phyloP scores from a whole-genome alignment of 106 monocot genomes.

The Hemerocallis citrina region DNA sequence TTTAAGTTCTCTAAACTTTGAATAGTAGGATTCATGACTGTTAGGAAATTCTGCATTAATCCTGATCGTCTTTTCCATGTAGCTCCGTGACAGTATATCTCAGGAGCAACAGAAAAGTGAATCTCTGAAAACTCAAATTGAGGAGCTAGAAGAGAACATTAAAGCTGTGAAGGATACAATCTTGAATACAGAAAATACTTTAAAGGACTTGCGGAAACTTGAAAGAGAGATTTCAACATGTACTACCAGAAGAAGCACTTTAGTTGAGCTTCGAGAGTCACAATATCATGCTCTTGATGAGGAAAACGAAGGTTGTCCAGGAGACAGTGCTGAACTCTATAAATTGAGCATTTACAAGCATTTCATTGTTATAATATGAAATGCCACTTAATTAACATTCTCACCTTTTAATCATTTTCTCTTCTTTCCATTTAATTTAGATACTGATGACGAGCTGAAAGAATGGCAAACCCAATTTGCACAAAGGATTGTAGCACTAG shows the following conservation, averaged over 20 bases:
- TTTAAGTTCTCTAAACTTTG: not conserved
- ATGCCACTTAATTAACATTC: too few species aligned
- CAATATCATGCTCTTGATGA: conserved; percentile 91
- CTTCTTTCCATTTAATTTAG: conserved; percentile 29
- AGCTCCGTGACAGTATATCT: conserved; percentile 79
- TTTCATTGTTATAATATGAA: not conserved
- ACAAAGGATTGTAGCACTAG: conserved; percentile 67
- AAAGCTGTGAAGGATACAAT: conserved; percentile 61
- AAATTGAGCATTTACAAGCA: not conserved
- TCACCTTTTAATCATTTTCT: not conserved
- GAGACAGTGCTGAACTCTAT: not conserved
- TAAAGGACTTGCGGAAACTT: conserved; percentile 77
- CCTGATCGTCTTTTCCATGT: conserved; percentile 3
- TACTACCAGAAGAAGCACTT: conserved; percentile 70
- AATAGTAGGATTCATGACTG: not conserved
- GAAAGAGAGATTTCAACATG: conserved; percentile 68
- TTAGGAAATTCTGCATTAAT: not conserved
- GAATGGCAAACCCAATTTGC: conserved; percentile 98
- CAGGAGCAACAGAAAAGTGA: conserved; percentile 90
- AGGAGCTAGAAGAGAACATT: conserved; percentile 61
- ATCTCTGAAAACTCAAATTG: conserved; percentile 68
- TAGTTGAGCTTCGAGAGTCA: conserved; percentile 77
- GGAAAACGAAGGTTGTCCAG: conserved; percentile 85
- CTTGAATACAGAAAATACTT: conserved; percentile 42
- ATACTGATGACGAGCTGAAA: conserved; percentile 93